A percentile compares a stretch with the other conserved stretches of the same genome.
Conservation (phyloP, 208 protist genomes). For the Trypanosoma caninum region DNA sequence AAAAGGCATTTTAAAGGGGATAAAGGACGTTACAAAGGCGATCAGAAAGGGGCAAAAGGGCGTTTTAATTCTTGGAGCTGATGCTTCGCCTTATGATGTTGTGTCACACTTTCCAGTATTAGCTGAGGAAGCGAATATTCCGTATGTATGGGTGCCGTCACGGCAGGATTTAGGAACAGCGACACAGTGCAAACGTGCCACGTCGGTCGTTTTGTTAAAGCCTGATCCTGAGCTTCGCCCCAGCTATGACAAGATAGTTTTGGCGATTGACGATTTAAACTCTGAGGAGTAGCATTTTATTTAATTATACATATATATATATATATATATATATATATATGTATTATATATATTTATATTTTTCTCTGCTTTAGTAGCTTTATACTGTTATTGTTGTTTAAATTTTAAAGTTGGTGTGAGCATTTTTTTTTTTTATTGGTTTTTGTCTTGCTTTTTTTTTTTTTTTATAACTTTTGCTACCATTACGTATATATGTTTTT, state of each 20-base stretch:
- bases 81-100: conserved; percentile 92
- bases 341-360: not conserved
- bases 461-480: not conserved
- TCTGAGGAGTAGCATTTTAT: conserved; percentile 38
- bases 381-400: conserved; percentile 10
- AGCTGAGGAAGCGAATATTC: conserved; percentile 90
- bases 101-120: conserved; percentile 93
- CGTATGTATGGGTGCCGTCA: conserved; percentile 93
- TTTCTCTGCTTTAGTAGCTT: not conserved
- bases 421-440: conserved; percentile 3
- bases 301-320: not conserved
- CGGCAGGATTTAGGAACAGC: conserved; percentile 90
- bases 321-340: not conserved
- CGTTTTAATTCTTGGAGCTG: conserved; percentile 88
- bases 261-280: conserved; percentile 88
- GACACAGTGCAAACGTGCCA: conserved; percentile 92
- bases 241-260: conserved; percentile 88
- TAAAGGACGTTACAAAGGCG: conserved; percentile 94
- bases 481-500: not conserved
- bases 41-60: conserved; percentile 91
- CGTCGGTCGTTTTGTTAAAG: conserved; percentile 91
- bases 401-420: not conserved
- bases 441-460: not conserved
- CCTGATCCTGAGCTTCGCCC: conserved; percentile 66
- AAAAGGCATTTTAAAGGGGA: conserved; percentile 89